phyloP scores from a whole-genome alignment of 2,329 filamentous ascomycete species.

The Onygenales sp. region DNA sequence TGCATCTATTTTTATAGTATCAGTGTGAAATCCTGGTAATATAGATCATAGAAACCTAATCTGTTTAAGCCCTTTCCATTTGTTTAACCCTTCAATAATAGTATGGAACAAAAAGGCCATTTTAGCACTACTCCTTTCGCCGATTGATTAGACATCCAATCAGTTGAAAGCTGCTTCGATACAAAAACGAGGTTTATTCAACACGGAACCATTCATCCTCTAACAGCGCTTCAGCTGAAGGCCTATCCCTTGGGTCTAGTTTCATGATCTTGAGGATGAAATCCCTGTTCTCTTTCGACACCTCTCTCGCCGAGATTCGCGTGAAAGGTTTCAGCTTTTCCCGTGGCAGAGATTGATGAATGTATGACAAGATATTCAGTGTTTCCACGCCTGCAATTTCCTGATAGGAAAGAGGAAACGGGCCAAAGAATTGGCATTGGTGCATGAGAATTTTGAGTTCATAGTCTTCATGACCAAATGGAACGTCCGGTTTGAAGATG shows the following conservation, averaged over 20 bases:
- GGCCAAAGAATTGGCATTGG: slow-evolving; percentile 6
- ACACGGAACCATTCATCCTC: slow-evolving; percentile 3
- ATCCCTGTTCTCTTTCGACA: not conserved
- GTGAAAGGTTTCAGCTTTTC: slow-evolving; percentile 1
- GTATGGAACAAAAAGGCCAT: too few relatives aligned
- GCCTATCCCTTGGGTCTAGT: slow-evolving; percentile 2
- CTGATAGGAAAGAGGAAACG: slow-evolving; percentile 5
- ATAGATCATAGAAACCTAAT: too few relatives aligned
- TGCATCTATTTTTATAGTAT: too few relatives aligned
- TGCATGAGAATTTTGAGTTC: slow-evolving; percentile 4
- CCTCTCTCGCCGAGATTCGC: not conserved
- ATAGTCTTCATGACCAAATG: slow-evolving; percentile 7
- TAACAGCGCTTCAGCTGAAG: slow-evolving; percentile 1
- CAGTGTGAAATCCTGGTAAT: too few relatives aligned
- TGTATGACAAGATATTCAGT: not conserved
- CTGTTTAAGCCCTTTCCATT: too few relatives aligned
- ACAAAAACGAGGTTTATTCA: not conserved
- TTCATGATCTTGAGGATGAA: slow-evolving; percentile 1
- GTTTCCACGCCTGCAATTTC: slow-evolving; percentile 2
- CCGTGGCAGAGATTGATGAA: not conserved
- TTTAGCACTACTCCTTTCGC: too few relatives aligned
- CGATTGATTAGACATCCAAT: too few relatives aligned
- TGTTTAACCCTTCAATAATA: too few relatives aligned
- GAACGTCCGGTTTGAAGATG: slow-evolving; percentile 5
- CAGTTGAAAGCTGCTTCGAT: too few relatives aligned